Evolutionary conservation across 495 filamentous ascomycete genomes (phyloP).

Genomic region (Bombardia bombarda): DNA sequence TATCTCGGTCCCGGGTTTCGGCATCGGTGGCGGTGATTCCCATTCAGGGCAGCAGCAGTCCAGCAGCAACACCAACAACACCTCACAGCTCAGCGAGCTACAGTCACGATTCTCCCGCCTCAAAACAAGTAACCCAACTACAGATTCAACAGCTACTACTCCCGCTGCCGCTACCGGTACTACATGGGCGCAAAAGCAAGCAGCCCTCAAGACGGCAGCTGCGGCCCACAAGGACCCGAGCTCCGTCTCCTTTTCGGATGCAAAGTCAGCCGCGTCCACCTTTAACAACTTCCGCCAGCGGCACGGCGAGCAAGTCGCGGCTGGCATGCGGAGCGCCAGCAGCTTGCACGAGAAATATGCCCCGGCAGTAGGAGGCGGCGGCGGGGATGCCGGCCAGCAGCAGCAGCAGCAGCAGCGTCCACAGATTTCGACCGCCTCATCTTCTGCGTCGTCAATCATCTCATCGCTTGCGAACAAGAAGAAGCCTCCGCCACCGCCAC

Average conservation of each 20-base stretch:
- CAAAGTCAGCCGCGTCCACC: constrained; percentile 47
- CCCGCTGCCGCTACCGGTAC: constrained; percentile 40
- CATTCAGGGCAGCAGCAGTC: constrained; percentile 6
- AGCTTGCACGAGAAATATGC: constrained; percentile 45
- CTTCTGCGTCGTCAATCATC: constrained; percentile 9
- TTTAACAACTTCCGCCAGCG: constrained; percentile 64
- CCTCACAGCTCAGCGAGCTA: constrained; percentile 47
- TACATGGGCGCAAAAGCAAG: constrained; percentile 53
- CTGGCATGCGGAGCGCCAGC: constrained; percentile 53
- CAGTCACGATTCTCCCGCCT: constrained; percentile 57
- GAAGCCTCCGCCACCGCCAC: constrained; percentile 66
- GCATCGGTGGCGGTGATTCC: too few species aligned
- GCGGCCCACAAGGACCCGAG: constrained; percentile 48
- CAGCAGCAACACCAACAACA: constrained; percentile 8
- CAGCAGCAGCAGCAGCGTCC: background rate
- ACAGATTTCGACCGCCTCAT: background rate
- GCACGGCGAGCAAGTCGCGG: constrained; percentile 63
- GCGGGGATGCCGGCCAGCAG: background rate
- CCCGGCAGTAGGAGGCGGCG: background rate
- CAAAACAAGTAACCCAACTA: background rate
- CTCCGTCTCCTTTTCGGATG: constrained; percentile 50
- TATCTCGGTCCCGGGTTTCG: constrained; percentile 72
- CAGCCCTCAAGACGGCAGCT: constrained; percentile 49
- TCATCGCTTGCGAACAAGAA: constrained; percentile 37
- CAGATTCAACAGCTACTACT: constrained; percentile 17